phyloP scores from a whole-genome alignment of 192 early-diverging fungal species.

The Umbelopsis ramanniana region DNA sequence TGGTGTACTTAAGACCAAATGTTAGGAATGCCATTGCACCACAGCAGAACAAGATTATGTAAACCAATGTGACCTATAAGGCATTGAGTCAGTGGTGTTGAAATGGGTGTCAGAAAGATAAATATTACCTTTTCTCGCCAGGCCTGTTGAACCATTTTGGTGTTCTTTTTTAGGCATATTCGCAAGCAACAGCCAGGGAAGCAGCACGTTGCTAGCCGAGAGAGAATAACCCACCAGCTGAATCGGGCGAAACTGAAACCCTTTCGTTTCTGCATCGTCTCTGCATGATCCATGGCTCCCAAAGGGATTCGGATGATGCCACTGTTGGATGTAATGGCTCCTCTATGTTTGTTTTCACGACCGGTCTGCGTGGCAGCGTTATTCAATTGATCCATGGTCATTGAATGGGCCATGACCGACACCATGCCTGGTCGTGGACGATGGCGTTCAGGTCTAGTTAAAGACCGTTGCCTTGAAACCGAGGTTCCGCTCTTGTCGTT shows the following conservation, averaged over 20 bases:
- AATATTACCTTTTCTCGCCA: conserved; percentile 57
- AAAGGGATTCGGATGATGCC: conserved; percentile 18
- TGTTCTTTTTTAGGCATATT: conserved; percentile 44
- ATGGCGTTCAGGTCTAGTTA: conserved; percentile 6
- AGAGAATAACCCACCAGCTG: conserved; percentile 45
- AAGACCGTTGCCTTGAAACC: conserved; percentile 1
- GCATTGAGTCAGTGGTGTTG: neutral
- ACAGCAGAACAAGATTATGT: conserved; percentile 40
- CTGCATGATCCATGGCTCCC: neutral
- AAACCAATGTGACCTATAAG: conserved; percentile 41
- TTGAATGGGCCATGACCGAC: neutral
- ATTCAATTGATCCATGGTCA: neutral
- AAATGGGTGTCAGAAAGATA: too few relatives aligned
- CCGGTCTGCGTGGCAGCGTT: neutral
- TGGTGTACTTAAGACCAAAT: conserved; percentile 36
- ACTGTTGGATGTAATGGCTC: conserved; percentile 30
- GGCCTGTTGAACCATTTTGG: conserved; percentile 48
- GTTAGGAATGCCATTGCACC: conserved; percentile 41
- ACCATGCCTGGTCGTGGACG: conserved; percentile 7
- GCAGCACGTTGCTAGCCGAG: conserved; percentile 50
- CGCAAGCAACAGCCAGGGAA: conserved; percentile 45
- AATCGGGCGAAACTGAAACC: conserved; percentile 34
- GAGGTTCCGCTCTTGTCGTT: neutral
- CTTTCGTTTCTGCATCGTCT: conserved; percentile 30
- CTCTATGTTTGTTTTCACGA: too few relatives aligned